A percentile compares a stretch with the other conserved stretches of the same genome.
Evolutionary conservation across 169 alveolate species (phyloP).

Genomic region (Theileria luwenshuni): DNA sequence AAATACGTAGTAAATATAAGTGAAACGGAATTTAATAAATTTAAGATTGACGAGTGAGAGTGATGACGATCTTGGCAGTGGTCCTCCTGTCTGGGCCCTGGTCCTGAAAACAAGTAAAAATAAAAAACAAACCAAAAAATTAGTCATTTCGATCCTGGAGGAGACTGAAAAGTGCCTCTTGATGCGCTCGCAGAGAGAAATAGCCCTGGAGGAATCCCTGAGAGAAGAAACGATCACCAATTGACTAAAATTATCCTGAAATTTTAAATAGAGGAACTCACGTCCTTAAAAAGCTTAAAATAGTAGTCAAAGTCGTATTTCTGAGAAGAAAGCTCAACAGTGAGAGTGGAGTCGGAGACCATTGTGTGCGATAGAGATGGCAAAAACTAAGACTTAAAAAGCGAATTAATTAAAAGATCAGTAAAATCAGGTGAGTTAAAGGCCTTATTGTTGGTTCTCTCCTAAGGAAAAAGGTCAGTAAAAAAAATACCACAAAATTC

Average conservation of each 20-base stretch:
- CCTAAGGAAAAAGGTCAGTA: conserved; percentile 13
- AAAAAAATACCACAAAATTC: conserved; percentile 49
- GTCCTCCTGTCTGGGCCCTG: background rate
- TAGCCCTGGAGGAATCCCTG: conserved; percentile 42
- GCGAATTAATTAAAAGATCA: conserved; percentile 45
- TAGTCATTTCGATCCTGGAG: conserved; percentile 21
- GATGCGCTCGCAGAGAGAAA: conserved; percentile 50
- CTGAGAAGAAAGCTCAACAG: conserved; percentile 4
- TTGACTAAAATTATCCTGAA: conserved; percentile 31
- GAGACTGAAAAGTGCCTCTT: conserved; percentile 19
- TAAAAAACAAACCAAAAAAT: conserved; percentile 38
- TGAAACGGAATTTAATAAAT: no score
- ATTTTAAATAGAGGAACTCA: background rate
- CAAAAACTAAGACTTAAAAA: conserved; percentile 31
- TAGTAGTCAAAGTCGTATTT: conserved; percentile 13
- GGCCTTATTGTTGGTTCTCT: conserved; percentile 41
- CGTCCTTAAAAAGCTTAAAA: conserved; percentile 4
- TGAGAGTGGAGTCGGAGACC: background rate
- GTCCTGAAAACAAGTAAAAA: background rate
- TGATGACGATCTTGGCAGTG: background rate
- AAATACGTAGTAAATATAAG: no score
- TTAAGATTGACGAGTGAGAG: background rate
- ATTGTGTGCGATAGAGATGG: background rate
- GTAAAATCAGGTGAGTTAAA: conserved; percentile 36
- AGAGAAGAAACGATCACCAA: conserved; percentile 39